These are phyloP conservation scores for Gynostemma pentaphyllum DNA, from an alignment of 306 rosid genomes.

Conservation along the genomic window DNA sequence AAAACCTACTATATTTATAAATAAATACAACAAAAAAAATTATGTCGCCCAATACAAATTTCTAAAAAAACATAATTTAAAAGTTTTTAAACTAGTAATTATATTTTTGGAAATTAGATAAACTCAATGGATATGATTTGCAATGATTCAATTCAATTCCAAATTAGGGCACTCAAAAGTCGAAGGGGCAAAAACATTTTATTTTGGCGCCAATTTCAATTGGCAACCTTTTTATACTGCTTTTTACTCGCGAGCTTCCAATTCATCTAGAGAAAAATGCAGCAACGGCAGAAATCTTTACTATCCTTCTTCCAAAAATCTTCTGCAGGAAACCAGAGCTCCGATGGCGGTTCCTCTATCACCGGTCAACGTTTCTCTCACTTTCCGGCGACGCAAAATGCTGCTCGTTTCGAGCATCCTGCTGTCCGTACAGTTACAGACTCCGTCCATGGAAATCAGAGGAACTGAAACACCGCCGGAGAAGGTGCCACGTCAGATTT, in stretches of 20 bases:
- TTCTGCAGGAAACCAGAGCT: slow-evolving; percentile 22
- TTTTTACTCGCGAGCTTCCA: background rate
- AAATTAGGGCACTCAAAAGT: slow-evolving; percentile 3
- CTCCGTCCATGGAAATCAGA: slow-evolving; percentile 31
- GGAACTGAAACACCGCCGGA: slow-evolving; percentile 98
- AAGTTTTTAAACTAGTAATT: too few relatives aligned
- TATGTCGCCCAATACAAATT: too few relatives aligned
- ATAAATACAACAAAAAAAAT: too few relatives aligned
- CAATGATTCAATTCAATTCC: background rate
- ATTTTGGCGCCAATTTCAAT: slow-evolving; percentile 12
- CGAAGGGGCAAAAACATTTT: slow-evolving; percentile 4
- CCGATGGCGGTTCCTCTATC: slow-evolving; percentile 11
- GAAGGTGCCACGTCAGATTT: slow-evolving; percentile 69
- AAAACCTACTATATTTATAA: too few relatives aligned
- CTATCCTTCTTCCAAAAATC: slow-evolving; percentile 65
- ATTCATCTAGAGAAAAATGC: slow-evolving; percentile 33
- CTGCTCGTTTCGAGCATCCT: slow-evolving; percentile 11
- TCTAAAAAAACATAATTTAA: too few relatives aligned
- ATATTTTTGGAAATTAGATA: too few relatives aligned
- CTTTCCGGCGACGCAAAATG: slow-evolving; percentile 11
- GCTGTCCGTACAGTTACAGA: slow-evolving; percentile 7
- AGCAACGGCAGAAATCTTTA: slow-evolving; percentile 74
- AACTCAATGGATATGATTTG: too few relatives aligned
- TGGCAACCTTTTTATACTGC: background rate
- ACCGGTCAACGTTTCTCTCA: slow-evolving; percentile 12